phyloP scores from a whole-genome alignment of 352 stramenopile genomes.

The Globisporangium splendens region DNA sequence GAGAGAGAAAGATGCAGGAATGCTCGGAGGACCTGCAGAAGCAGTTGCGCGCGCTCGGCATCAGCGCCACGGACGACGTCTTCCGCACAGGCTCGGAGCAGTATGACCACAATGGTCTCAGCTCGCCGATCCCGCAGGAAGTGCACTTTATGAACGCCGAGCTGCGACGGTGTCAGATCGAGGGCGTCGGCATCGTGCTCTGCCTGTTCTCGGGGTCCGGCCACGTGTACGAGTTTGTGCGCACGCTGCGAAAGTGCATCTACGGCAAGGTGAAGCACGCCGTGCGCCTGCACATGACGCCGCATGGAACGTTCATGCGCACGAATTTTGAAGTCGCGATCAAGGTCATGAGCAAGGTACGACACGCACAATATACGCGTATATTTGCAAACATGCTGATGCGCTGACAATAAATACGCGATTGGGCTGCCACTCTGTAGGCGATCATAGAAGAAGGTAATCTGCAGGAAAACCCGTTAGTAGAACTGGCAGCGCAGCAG shows the following conservation, averaged over 20 bases:
- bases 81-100: slow-evolving; percentile 77
- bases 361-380: neutral
- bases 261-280: slow-evolving; percentile 88
- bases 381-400: neutral
- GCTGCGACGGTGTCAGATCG: slow-evolving; percentile 68
- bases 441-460: slow-evolving; percentile 85
- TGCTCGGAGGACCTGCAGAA: slow-evolving; percentile 69
- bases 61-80: slow-evolving; percentile 76
- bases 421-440: slow-evolving; percentile 20
- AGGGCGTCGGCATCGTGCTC: slow-evolving; percentile 70
- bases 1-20: slow-evolving; percentile 34
- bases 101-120: slow-evolving; percentile 75
- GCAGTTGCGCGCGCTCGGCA: slow-evolving; percentile 77
- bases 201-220: slow-evolving; percentile 79
- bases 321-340: slow-evolving; percentile 82
- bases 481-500: slow-evolving; percentile 84
- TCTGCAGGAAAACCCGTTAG: slow-evolving; percentile 83
- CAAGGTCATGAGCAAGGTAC: slow-evolving; percentile 88
- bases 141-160: slow-evolving; percentile 86
- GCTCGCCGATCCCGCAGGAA: slow-evolving; percentile 81
- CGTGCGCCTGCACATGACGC: slow-evolving; percentile 74
- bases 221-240: slow-evolving; percentile 83
- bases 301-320: slow-evolving; percentile 71
- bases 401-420: neutral
- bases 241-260: slow-evolving; percentile 84